Evolutionary conservation across 306 rosid species (phyloP), one percentile per base, ranked within the genome.

Genomic region (Luffa aegyptiaca): DNA sequence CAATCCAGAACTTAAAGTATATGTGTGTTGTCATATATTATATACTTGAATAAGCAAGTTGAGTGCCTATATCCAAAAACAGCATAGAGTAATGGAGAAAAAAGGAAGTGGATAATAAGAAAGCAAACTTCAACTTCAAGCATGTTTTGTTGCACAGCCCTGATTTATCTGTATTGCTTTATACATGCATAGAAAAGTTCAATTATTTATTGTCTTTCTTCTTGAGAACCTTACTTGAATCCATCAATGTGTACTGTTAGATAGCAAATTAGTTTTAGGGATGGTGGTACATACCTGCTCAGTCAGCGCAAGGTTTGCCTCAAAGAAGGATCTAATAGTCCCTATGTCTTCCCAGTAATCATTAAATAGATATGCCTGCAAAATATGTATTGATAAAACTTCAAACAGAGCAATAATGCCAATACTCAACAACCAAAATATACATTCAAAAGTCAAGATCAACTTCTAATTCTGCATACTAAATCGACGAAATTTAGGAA

Each of bases 271-370:
- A 4, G 18, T 18, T 45, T 9, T 5, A 66, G 5, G 45, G 18
- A n/a, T 5, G 39, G 57, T 42, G 42, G 37, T 42, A 82, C 91
- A 88, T 80, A 92, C 98, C 79, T 90, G 94, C 86, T 88, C 89
- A 1, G 98, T 94, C 70, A 94, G 93, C 57, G 95, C 97, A 71
- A 94, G 97, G 72, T 94, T 94, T 84, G 97, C 97, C 86, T 94
- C 85, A 76, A 94, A 94, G 92, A 92, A 94, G 84, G 97, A 94
- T 90, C 93, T 83, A 83, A 94, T 92, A 72, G 97, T 94, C 62
- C 98, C 98, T 61, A 94, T 94, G 88, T 94, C 98, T 84, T 90
- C 97, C 98, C 98, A 94, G 64, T 94, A 94, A 86, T 91, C 95
- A 85, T 94, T 88, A 86, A 94, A 94, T 63, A 94, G 91, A 86